Base-by-base conservation (phyloP, 768 basidiomycete species). In the Phanerochaete sordida region DNA sequence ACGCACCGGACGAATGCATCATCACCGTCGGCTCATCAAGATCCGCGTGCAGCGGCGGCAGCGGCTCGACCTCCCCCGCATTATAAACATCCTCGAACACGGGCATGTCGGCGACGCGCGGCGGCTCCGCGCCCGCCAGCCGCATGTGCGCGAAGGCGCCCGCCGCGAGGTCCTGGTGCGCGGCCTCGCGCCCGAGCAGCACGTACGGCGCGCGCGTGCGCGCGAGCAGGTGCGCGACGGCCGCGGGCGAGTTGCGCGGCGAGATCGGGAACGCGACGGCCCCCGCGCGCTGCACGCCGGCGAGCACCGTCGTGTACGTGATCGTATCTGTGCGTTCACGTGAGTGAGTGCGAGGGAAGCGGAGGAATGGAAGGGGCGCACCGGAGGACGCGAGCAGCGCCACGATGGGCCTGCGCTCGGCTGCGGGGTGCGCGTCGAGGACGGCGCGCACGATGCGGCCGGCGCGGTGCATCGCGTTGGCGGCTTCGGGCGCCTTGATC, bases 151-250 rank as follows among this genome's bases (percentile, higher is more conserved):
- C 51, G 1, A 73, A 48, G 1, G 72, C 65, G 6, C 56, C 50
- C 1, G 68, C 28, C 2, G 60, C 56, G 7, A 74, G 66, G 8
- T 65, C 60, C 28, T 58, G 56, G 57, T 70, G 68, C 2, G 71
- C 28, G 3, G 56, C 56, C n/a, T 75, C 74, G 5, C 58, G 56
- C 4, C 72, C 70, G 49, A 74, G 67, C 9, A 75, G 65, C 9
- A 76, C n/a, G 46, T 69, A 63, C 3, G 45, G 51, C 1, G 66
- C 65, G 2, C 56, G 57, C 1, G 60, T 66, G 46, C 64, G 66
- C 27, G 48, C 26, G n/a, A 75, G 24, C 1, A 77, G 69, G 49
- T 75, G 66, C 2, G 74, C 74, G 2, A 73, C 62, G 1, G 66
- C 69, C 7, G 57, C 58, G 7, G 66, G 57, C 7, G 67, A 69